Evolutionary conservation across 73 alveolate genomes (phyloP), one percentile per base, ranked within the genome.

Genomic region (Paramecium octaurelia): DNA sequence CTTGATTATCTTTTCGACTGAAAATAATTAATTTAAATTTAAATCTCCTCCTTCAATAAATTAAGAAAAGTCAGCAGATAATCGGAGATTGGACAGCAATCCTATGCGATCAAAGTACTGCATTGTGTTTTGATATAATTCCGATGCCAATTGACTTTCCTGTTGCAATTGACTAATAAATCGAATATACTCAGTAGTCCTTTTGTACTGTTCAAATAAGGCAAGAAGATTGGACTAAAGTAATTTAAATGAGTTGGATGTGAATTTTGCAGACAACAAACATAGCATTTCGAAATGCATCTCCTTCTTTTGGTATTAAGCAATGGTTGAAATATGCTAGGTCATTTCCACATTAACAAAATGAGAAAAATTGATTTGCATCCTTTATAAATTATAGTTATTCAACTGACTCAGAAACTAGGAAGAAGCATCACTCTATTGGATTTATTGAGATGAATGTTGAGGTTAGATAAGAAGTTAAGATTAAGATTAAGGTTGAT

Each of bases 281-380:
- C 86, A 31, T 8, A 70, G 54, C 14, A 70, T 12, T 34, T 70
- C 86, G 14, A 70, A 70, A 21, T 70, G 14, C 54, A 70, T n/a
- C n/a, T 70, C 86, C 20, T 70, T 70, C 2, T 70, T 27, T 21
- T 29, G 14, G 20, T 70, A 14, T 70, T 27, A 7, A 29, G 24
- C 6, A 23, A 70, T 70, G 1, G 31, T 31, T 31, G 46, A 23
- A 23, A 70, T 70, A 34, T 70, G 46, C 24, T 70, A 70, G 34
- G 54, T 70, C 54, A 70, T 31, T 70, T 70, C 86, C 31, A 70
- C 86, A 70, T 70, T 70, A n/a, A 24, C 86, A 70, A 70, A 70
- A 70, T 70, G 86, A 11, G 24, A 31, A 31, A 70, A 70, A 18
- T 34, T 34, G n/a, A 23, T 21, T 70, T 70, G 16, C 46, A 70